Percentiles rank a stretch among this genome's conserved stretches.
Evolutionary conservation across 495 filamentous ascomycete genomes (phyloP).

Genomic region (Niebla homalea): DNA sequence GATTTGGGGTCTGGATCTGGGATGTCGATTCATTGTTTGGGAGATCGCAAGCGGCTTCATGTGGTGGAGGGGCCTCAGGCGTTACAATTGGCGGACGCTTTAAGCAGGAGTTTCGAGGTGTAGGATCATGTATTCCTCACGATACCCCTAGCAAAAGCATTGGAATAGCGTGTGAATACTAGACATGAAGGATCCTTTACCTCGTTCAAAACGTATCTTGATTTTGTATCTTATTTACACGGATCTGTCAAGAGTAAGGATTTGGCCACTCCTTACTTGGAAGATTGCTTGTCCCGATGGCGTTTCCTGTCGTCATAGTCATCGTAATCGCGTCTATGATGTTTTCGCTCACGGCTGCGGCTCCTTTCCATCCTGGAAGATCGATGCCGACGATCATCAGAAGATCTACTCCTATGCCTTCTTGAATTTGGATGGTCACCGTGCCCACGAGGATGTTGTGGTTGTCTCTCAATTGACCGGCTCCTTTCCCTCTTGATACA

Average conservation of each 20-base stretch:
- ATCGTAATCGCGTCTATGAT: conserved; percentile 3
- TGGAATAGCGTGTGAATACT: no score
- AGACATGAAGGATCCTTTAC: no score
- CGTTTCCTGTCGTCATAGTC: not conserved
- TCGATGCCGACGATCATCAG: conserved; percentile 7
- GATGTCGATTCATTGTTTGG: conserved; percentile 32
- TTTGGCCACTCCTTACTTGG: no score
- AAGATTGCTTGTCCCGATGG: not conserved
- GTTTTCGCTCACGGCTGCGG: conserved; percentile 19
- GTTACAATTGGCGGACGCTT: conserved; percentile 34
- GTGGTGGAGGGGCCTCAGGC: conserved; percentile 32
- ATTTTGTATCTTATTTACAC: no score
- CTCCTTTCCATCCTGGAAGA: conserved; percentile 20
- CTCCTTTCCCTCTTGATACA: conserved; percentile 22
- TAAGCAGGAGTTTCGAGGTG: conserved; percentile 7
- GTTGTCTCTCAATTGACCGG: conserved; percentile 16
- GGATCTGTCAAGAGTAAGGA: no score
- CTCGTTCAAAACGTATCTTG: no score
- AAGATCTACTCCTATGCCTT: conserved; percentile 14
- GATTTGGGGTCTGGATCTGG: conserved; percentile 34
- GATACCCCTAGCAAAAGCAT: no score
- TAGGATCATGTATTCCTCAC: no score
- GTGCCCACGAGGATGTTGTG: conserved; percentile 18
- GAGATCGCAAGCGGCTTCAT: conserved; percentile 29
- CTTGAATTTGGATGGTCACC: not conserved